Evolutionary conservation across 306 rosid genomes (phyloP).

Genomic region (Cucurbita moschata): DNA sequence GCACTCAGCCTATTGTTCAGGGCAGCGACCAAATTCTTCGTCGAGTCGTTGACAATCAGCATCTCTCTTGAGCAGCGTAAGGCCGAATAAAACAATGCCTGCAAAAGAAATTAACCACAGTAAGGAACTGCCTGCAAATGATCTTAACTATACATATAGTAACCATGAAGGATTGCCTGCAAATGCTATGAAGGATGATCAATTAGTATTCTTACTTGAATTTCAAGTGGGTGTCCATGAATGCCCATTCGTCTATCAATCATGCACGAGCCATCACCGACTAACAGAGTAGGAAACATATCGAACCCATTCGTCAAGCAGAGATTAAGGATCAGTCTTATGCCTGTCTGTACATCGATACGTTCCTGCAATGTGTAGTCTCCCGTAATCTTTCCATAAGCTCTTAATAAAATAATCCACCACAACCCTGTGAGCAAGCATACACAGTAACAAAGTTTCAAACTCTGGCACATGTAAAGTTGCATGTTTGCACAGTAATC

Average conservation of each 20-base stretch:
- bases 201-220: conserved; percentile 39
- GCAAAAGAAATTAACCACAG: neutral
- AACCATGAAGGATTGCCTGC: neutral
- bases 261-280: conserved; percentile 94
- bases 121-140: neutral
- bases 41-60: conserved; percentile 58
- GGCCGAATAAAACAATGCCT: conserved; percentile 87
- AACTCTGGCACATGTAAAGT: neutral
- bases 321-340: conserved; percentile 61
- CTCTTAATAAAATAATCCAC: conserved; percentile 93
- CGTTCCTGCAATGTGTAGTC: conserved; percentile 80
- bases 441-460: neutral
- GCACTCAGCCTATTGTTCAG: conserved; percentile 74
- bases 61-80: conserved; percentile 73
- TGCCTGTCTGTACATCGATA: conserved; percentile 85
- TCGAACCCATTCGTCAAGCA: conserved; percentile 83
- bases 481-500: neutral
- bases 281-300: conserved; percentile 83
- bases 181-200: neutral
- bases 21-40: conserved; percentile 64
- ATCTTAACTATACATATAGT: neutral
- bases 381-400: conserved; percentile 81
- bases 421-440: conserved; percentile 45
- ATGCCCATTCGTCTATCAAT: conserved; percentile 96
- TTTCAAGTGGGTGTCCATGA: conserved; percentile 93